Evolutionary conservation across 305 asterid genomes (phyloP), one percentile per base, ranked within the genome.

Genomic region (Fraxinus velutina): DNA sequence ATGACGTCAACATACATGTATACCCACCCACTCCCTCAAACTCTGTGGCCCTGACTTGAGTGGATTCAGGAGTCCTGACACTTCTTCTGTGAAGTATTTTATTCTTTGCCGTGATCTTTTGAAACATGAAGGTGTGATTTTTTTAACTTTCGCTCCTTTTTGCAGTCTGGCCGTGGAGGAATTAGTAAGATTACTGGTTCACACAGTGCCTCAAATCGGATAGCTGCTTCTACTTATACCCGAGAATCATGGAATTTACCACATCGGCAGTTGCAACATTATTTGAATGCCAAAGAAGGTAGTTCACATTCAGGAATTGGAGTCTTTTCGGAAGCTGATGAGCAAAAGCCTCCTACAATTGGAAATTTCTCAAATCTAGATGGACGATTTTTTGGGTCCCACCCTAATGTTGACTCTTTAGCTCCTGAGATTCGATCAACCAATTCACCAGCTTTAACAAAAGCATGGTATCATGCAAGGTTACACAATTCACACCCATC

Each of bases 131-230:
- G 50, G 37, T 80, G 21, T 86, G 32, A 37, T 10, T 78, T 4
- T 30, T 77, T 73, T 42, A 66, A n/a, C 68, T 81, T 34, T 60
- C 75, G 44, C 24, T 75, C 27, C 73, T 29, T 74, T 76, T 76
- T 72, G 85, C 92, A 92, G 95, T 81, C 93, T 80, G 90, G 85
- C 77, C 88, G 32, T 75, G 93, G 91, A 83, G 80, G 83, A 76
- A 79, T 60, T 47, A 82, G 84, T 83, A 91, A 79, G 85, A 72
- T 90, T 81, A 57, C 87, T 6, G 70, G 13, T 21, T 10, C 70
- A 21, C 70, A 17, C 70, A 60, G 72, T 73, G 86, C 88, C 73
- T 83, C 86, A 21, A 82, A 81, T 76, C 89, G 80, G 68, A 8
- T 86, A 76, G 79, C 74, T 19, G 84, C 89, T 81, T 78, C 91